These are phyloP conservation scores for Kurtzmaniella fragi DNA, from an alignment of 805 yeast genomes.

Conservation along the genomic window DNA sequence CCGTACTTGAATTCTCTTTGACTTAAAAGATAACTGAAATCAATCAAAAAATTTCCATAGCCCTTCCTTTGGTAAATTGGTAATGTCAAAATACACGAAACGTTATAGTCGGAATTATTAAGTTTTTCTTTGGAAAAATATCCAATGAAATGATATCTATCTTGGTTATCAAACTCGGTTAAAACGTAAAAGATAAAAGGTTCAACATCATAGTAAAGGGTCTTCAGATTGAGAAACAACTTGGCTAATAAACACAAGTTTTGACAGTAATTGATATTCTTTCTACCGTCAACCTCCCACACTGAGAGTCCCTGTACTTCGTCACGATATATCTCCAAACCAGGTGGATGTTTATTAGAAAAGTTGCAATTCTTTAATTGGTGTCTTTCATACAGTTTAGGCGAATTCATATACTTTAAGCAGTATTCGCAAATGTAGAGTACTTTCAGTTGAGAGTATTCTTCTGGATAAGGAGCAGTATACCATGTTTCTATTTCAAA, in stretches of 20 bases:
- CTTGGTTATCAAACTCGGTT: conserved; percentile 54
- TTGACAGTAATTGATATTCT: conserved; percentile 77
- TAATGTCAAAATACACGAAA: conserved; percentile 85
- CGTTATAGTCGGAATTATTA: conserved; percentile 71
- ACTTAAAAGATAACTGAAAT: conserved; percentile 79
- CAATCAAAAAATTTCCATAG: conserved; percentile 83
- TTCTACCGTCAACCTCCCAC: conserved; percentile 72
- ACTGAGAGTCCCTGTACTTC: conserved; percentile 21
- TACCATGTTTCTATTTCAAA: conserved; percentile 88
- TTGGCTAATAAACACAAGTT: conserved; percentile 87
- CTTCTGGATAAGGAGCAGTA: conserved; percentile 89
- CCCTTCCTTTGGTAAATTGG: conserved; percentile 88
- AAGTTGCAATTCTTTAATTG: conserved; percentile 58
- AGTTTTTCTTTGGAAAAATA: conserved; percentile 88
- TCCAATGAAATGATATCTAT: conserved; percentile 76
- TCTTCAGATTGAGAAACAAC: conserved; percentile 83
- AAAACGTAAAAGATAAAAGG: conserved; percentile 88
- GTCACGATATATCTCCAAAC: conserved; percentile 38
- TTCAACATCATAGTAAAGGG: conserved; percentile 91
- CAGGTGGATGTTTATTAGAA: conserved; percentile 60
- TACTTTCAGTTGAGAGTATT: conserved; percentile 56
- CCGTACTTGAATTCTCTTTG: conserved; percentile 75
- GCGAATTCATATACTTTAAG: conserved; percentile 69
- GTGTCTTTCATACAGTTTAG: conserved; percentile 66
- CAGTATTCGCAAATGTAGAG: conserved; percentile 83